Base-by-base conservation (phyloP, 306 rosid genomes). In the Pterocarpus santalinus region DNA sequence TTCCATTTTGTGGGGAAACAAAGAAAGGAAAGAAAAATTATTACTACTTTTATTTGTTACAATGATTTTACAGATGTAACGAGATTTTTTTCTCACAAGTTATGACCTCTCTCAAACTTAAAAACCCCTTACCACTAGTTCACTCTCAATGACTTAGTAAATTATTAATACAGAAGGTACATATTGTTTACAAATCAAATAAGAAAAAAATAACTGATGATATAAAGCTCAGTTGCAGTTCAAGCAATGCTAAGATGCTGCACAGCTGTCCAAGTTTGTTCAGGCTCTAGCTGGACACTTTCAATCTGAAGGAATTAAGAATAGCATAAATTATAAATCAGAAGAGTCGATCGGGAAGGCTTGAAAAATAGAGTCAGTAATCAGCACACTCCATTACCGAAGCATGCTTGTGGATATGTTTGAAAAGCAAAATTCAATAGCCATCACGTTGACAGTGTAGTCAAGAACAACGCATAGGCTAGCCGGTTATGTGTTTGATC, bases 261-360 rank as follows among this genome's bases (percentile, higher is more conserved):
- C 67, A 88, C 87, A 12, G 97, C 98, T 56, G 91, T 95, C 99
- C 99, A 95, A 68, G 97, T 86, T 82, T 85, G 92, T 68, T 87
- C 90, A 3, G 97, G 94, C 89, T 90, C 88, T 63, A 95, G 82
- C 82, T 88, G 90, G 72, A 88, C 92, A 62, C 73, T 84, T 86
- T 86, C 89, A 82, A 93, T 90, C 99, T 95, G 96, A 80, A 78
- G 68, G n/a, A 76, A 72, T 77, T 62, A 76, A 32, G 68, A 61
- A 82, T 73, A 80, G 55, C 1, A 51, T 13, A 67, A 12, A 69
- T 76, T 47, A 84, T 68, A 16, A 69, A 52, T 79, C 57, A 83
- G 72, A 78, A 75, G 58, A 87, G 68, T 36, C 78, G 81, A 67
- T 4, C 28, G 73, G 70, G 67, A 43, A 78, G 46, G 8, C 72